Percentiles rank a stretch among this genome's conserved stretches.
phyloP scores from a whole-genome alignment of 129 eudicot species.

The Deinandra increscens region DNA sequence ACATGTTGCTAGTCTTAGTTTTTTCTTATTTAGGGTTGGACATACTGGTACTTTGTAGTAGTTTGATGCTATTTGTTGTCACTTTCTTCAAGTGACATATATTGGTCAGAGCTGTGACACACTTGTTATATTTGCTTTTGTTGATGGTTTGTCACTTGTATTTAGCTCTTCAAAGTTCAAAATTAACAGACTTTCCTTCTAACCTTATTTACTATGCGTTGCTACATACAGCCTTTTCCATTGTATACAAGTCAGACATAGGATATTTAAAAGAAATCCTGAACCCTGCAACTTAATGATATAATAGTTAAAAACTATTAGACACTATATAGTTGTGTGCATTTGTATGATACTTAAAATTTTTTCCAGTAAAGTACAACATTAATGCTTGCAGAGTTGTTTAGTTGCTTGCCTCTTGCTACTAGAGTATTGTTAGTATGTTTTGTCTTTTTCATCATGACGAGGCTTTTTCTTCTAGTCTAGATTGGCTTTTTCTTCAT shows the following conservation, averaged over 20 bases:
- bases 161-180: slow-evolving; percentile 14
- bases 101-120: background rate
- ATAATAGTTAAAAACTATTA: background rate
- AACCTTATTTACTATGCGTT: background rate
- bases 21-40: background rate
- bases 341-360: background rate
- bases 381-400: slow-evolving; percentile 1
- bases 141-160: background rate
- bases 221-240: background rate
- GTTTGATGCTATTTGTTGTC: background rate
- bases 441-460: too few relatives aligned
- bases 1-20: slow-evolving; percentile 14
- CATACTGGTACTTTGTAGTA: background rate
- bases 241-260: background rate
- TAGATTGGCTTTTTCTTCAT: background rate
- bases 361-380: background rate
- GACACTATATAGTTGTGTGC: background rate
- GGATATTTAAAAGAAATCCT: background rate
- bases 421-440: background rate
- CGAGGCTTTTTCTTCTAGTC: too few relatives aligned
- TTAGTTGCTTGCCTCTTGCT: slow-evolving; percentile 4
- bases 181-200: background rate
- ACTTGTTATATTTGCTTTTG: background rate
- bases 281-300: background rate
- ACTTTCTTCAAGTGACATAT: slow-evolving; percentile 8